Evolutionary conservation across 768 basidiomycete species (phyloP), one percentile per base, ranked within the genome.

Genomic region (Heimioporus sp.): DNA sequence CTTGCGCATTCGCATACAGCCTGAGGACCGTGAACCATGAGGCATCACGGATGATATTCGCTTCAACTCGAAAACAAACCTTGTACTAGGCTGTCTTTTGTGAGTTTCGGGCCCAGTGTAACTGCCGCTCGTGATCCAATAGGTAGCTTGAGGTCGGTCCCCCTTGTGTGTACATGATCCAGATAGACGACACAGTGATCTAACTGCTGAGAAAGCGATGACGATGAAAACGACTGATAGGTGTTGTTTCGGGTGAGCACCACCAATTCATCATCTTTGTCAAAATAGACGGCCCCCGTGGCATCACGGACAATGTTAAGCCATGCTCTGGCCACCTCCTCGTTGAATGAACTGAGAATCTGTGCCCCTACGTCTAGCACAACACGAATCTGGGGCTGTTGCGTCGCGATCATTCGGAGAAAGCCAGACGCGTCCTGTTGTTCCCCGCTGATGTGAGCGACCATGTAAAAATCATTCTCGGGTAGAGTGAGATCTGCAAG

Each of bases 311-410:
- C 46, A 11, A 65, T 61, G 7, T 37, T 19, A 9, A 61, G 45
- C 59, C 52, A 61, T 12, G n/a, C 32, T 12, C 21, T 31, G 10
- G 68, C 75, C 4, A 81, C 47, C 20, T 74, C 65, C 2, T 54
- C 39, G 52, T 78, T 81, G 30, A 65, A 63, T 40, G 77, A 54
- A 39, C 80, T 77, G 13, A 81, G 63, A 60, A 81, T 75, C 54
- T 81, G 80, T 1, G 80, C 80, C 2, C 80, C 80, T 17, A 80
- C 77, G 51, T 81, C 80, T 5, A 81, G 63, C 20, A 81, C 61
- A n/a, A 80, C 75, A 28, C 65, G 66, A 19, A 80, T 65, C 16
- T 65, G 55, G 6, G 72, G 72, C 1, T 46, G 44, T 49, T 74
- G 66, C 10, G 51, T n/a, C 2, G 69, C 63, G 7, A 80, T 28